These are phyloP conservation scores for Astrothelium subdiscretum DNA, from an alignment of 495 filamentous ascomycete genomes.

Conservation along the genomic window DNA sequence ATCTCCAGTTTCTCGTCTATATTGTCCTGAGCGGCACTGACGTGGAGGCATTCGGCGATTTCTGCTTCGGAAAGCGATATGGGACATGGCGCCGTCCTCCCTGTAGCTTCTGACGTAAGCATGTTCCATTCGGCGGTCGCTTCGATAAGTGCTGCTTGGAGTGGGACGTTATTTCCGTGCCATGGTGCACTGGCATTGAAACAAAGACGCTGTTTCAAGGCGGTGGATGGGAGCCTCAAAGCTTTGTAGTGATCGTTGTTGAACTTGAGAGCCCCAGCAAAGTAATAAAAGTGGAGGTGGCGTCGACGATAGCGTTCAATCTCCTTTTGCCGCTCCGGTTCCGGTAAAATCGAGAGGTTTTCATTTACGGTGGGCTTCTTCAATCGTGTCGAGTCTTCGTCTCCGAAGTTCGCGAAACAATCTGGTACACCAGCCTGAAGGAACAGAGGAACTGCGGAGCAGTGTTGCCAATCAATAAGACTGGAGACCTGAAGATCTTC, in stretches of 20 bases:
- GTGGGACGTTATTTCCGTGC: neutral
- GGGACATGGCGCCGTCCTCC: neutral
- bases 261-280: neutral
- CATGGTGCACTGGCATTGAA: neutral
- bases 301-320: neutral
- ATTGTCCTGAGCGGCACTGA: neutral
- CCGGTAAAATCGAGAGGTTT: neutral
- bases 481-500: too few relatives aligned
- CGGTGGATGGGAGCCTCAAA: neutral
- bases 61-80: neutral
- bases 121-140: neutral
- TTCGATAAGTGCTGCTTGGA: neutral
- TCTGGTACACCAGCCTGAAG: too few relatives aligned
- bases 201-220: neutral
- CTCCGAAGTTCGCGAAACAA: neutral
- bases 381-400: neutral
- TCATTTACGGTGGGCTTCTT: neutral
- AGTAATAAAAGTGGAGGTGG: neutral
- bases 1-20: neutral
- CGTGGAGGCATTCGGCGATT: neutral
- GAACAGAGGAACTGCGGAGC: too few relatives aligned
- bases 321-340: neutral
- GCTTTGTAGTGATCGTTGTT: neutral
- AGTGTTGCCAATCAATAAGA: too few relatives aligned
- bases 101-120: neutral